Conservation (phyloP, 352 stramenopile genomes). For the Pythium dissimile region DNA sequence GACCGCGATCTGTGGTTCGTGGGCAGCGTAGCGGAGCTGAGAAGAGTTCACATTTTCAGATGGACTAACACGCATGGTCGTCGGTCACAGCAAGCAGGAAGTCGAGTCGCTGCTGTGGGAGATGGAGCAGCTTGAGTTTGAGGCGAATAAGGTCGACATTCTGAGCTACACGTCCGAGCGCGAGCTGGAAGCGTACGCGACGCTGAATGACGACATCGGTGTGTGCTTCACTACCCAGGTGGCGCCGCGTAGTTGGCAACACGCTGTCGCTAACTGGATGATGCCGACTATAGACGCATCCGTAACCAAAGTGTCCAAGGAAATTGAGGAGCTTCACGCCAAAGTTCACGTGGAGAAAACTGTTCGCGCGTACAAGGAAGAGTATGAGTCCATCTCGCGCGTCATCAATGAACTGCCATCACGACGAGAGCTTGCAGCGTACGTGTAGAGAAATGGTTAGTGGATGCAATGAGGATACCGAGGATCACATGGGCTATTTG, state of each 20-base stretch:
- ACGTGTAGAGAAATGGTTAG: slow-evolving; percentile 15
- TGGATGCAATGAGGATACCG: neutral
- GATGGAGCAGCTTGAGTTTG: slow-evolving; percentile 80
- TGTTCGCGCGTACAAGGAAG: slow-evolving; percentile 82
- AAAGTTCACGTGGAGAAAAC: slow-evolving; percentile 75
- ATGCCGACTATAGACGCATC: slow-evolving; percentile 65
- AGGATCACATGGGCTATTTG: too few species aligned
- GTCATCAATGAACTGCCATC: slow-evolving; percentile 83
- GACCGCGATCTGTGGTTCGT: slow-evolving; percentile 47
- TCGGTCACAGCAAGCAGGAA: slow-evolving; percentile 45
- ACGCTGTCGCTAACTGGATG: too few species aligned
- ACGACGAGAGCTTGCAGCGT: slow-evolving; percentile 48
- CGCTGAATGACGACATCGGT: slow-evolving; percentile 77
- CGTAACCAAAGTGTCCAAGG: slow-evolving; percentile 52
- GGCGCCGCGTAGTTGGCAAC: too few species aligned
- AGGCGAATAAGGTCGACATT: slow-evolving; percentile 79
- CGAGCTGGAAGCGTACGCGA: slow-evolving; percentile 80
- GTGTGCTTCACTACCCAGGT: neutral
- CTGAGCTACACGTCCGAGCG: slow-evolving; percentile 78
- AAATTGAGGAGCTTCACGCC: slow-evolving; percentile 78
- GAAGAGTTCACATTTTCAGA: neutral
- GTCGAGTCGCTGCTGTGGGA: slow-evolving; percentile 82
- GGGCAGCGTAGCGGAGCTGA: neutral
- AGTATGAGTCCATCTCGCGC: slow-evolving; percentile 83
- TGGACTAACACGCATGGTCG: neutral